phyloP scores from a whole-genome alignment of 2,329 filamentous ascomycete species.

The Macrophomina tecta region DNA sequence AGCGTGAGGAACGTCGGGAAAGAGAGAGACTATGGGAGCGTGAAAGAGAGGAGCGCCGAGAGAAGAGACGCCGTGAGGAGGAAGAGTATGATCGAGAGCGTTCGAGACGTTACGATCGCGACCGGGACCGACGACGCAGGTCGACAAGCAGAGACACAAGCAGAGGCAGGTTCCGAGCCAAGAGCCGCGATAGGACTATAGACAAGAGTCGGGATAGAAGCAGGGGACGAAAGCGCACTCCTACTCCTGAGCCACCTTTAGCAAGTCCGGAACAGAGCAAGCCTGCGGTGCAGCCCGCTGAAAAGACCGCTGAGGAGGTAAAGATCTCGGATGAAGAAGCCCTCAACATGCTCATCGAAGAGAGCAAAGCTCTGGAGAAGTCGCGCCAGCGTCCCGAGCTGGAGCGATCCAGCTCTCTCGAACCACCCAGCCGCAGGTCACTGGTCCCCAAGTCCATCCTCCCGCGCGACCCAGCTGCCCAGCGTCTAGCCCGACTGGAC shows the following conservation, averaged over 20 bases:
- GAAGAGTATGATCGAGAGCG: slow-evolving; percentile 59
- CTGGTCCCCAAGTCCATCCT: slow-evolving; percentile 39
- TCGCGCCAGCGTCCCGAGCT: slow-evolving; percentile 43
- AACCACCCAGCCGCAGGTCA: slow-evolving; percentile 47
- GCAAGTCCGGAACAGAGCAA: slow-evolving; percentile 27
- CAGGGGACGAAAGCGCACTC: slow-evolving; percentile 24
- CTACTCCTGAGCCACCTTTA: slow-evolving; percentile 26
- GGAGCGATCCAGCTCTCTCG: slow-evolving; percentile 46
- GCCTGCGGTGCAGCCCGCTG: slow-evolving; percentile 31
- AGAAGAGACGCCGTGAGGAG: slow-evolving; percentile 47
- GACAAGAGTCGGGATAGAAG: slow-evolving; percentile 33
- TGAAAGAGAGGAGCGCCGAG: slow-evolving; percentile 29
- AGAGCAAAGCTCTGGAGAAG: slow-evolving; percentile 47
- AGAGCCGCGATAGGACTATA: neutral
- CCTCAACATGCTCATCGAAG: slow-evolving; percentile 42
- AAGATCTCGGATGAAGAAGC: slow-evolving; percentile 43
- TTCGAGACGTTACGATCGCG: slow-evolving; percentile 37
- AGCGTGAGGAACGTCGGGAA: slow-evolving; percentile 54
- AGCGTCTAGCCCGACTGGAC: slow-evolving; percentile 40
- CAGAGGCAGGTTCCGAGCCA: slow-evolving; percentile 6
- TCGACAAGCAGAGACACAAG: slow-evolving; percentile 25
- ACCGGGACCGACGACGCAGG: slow-evolving; percentile 36
- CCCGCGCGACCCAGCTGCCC: slow-evolving; percentile 36
- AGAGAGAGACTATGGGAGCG: slow-evolving; percentile 45
- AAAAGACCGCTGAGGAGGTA: slow-evolving; percentile 41